A percentile compares a stretch with the other conserved stretches of the same genome.
Conservation (phyloP, 208 protist species). For the Acanthamoeba triangularis region DNA sequence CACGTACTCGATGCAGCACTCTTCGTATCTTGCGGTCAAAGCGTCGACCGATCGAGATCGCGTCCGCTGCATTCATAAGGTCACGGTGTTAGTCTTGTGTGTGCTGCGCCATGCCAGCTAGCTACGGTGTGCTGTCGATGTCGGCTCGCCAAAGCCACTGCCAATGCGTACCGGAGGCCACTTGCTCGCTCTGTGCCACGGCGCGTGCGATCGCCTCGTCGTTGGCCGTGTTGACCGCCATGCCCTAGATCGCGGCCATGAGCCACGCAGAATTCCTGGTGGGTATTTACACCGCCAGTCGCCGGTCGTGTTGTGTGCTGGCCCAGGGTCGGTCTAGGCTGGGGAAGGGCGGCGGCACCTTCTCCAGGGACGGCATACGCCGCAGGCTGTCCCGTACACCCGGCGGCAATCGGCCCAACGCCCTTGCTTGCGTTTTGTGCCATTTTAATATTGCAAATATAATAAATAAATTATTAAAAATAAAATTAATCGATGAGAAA, state of each 20-base stretch:
- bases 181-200: conserved; percentile 45
- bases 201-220: conserved; percentile 33
- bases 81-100: background rate
- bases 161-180: background rate
- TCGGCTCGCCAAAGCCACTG: background rate
- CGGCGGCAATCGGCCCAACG: background rate
- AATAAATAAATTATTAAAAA: background rate
- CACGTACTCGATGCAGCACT: conserved; percentile 8
- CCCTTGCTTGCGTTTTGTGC: background rate
- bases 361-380: background rate
- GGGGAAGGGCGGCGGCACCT: background rate
- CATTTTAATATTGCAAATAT: background rate
- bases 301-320: background rate
- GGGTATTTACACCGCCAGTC: too few species aligned
- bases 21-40: conserved; percentile 25
- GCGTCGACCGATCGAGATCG: conserved; percentile 27
- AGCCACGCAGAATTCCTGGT: too few species aligned
- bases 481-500: background rate
- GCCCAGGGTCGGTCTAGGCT: background rate
- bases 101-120: background rate
- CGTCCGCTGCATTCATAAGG: background rate
- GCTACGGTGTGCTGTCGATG: background rate
- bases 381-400: conserved; percentile 23
- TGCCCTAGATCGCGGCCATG: background rate
- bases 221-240: conserved; percentile 16